Base-by-base conservation (phyloP, 2,329 filamentous ascomycete species). In the Pseudogymnoascus sp. region DNA sequence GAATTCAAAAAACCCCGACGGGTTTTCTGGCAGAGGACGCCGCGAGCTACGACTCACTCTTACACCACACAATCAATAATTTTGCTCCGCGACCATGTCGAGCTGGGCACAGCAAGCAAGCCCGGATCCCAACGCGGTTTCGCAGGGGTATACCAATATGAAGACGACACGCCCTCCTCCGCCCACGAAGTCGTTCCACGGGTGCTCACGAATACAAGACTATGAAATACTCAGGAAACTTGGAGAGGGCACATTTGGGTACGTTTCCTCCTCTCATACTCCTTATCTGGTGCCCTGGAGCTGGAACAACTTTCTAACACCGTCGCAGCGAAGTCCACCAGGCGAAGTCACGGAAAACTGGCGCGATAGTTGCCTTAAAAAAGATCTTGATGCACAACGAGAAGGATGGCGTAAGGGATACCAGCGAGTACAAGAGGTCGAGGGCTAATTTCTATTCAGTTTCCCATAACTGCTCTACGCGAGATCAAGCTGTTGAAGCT, bases 351-450 rank as follows among this genome's bases (percentile, higher is more conserved):
- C 87, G 85, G 70, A 88, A 83, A 70, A 89, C 86, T 1, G 88
- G 89, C 61, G 81, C 84, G 25, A 75, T 93, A 52, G 89, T 96
- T 64, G 94, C 94, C 3, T 76, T 99, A 71, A 99, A 99, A 79
- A 97, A 97, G 82, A 99, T 99, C 67, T 85, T 99, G 67, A 97
- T 97, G 90, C 94, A 97, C 74, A 96, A 97, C 74, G 94, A 99
- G 78, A 97, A 97, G 74, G 94, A 99, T 75, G 94, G 94, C 59
- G 87, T 90, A 76, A 69, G 86, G 77, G 1, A 18, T 18, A 55
- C 45, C 12, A 45, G 33, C 45, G 60, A 13, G 48, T 27, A 35
- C 35, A 37, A 25, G 58, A 36, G 39, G 12, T 10, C 4, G 8
- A 31, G 60, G 59, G 60, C 66, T 69, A 65, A 68, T 67, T 12